phyloP scores from a whole-genome alignment of 2,329 filamentous ascomycete genomes.

The Chrysosporium keratinophilum region DNA sequence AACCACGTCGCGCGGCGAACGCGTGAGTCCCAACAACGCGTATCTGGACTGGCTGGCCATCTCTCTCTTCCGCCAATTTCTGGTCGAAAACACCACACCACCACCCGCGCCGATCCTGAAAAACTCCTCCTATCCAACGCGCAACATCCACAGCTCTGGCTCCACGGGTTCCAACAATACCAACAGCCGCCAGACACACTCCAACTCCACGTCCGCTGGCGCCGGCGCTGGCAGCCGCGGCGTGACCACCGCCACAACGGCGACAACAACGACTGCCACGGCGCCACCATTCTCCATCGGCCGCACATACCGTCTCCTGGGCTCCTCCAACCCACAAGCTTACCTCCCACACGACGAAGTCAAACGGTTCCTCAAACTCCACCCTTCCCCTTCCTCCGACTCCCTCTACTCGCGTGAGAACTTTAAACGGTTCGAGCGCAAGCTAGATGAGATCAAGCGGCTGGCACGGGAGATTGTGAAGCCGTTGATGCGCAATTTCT shows the following conservation, averaged over 20 bases:
- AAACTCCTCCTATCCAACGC: constrained; percentile 7
- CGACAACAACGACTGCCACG: too few species aligned
- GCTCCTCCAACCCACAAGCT: constrained; percentile 47
- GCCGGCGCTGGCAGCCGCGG: constrained; percentile 8
- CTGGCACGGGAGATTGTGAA: constrained; percentile 72
- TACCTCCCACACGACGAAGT: constrained; percentile 81
- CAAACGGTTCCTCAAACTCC: constrained; percentile 78
- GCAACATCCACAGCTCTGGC: constrained; percentile 15
- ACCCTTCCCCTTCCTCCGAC: constrained; percentile 47
- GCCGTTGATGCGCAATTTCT: constrained; percentile 72
- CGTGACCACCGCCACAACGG: constrained; percentile 6
- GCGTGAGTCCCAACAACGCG: constrained; percentile 65
- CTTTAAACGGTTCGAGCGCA: constrained; percentile 69
- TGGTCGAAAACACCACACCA: constrained; percentile 78
- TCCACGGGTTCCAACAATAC: constrained; percentile 8
- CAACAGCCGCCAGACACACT: constrained; percentile 8
- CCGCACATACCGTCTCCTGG: constrained; percentile 67
- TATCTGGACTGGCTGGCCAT: constrained; percentile 87
- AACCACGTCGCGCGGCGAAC: constrained; percentile 67
- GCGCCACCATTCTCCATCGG: constrained; percentile 39
- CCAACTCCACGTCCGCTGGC: constrained; percentile 11
- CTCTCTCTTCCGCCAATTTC: constrained; percentile 81
- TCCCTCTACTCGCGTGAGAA: constrained; percentile 74
- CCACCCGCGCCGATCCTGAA: constrained; percentile 46
- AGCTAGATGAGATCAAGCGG: constrained; percentile 78